Evolutionary conservation across 805 yeast species (phyloP), one percentile per base, ranked within the genome.

Genomic region (Candida silvicultrix): DNA sequence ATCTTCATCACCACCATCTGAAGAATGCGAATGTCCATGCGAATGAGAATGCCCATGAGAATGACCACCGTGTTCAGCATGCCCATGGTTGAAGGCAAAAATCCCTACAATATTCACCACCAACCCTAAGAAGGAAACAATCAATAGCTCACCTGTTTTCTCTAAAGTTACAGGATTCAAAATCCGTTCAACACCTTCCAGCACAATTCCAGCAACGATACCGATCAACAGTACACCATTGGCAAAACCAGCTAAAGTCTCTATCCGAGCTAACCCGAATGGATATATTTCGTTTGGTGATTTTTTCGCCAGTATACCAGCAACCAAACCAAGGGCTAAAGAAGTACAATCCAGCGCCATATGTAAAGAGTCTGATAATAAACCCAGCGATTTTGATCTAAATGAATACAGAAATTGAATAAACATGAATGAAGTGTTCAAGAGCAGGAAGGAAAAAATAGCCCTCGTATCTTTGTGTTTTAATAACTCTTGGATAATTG

Each of bases 281-380:
- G 98, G 97, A 59, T 77, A 92, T 44, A 77, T 74, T n/a, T 82
- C 74, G 48, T 77, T 77, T 5, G 86, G 75, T 2, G 81, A 80
- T 49, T 69, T 69, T 50, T 78, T 80, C 2, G 84, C 72, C 44
- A 80, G 66, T 14, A 79, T 74, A 20, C 95, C 87, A 0, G 99
- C 99, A 22, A 92, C 73, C 2, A 94, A 69, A 0, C 99, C 99
- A 28, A 94, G 76, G 3, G 94, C 80, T 45, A 94, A 69, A 0
- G 98, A 95, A 0, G 89, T 76, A 63, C 99, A 94, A 64, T 94
- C 99, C 46, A 94, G 71, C 2, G 95, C 85, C 99, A 94, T 94
- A 64, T 94, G 99, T 44, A 94, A 73, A 1, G 97, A 89, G 60
- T 94, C 99, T 18, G 97, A 89, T 44, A 94, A 65, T 21, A 94